phyloP scores from a whole-genome alignment of 176 grass and related monocot genomes.

The Chloris gayana region DNA sequence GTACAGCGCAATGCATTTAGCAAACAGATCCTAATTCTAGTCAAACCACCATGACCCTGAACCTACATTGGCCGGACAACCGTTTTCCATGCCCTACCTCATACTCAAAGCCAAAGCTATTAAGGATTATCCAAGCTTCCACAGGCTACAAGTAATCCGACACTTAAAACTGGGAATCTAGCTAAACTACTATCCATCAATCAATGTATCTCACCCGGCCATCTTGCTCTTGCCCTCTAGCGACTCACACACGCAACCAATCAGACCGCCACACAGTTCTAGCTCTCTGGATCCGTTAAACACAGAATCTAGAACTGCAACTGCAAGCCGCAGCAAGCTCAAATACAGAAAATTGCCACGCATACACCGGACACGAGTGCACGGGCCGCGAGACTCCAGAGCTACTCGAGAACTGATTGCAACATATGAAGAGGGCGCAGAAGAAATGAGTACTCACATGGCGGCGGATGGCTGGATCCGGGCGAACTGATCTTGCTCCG shows the following conservation, averaged over 20 bases:
- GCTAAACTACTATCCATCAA: background rate
- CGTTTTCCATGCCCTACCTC: background rate
- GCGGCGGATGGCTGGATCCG: background rate
- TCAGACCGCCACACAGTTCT: too few species aligned
- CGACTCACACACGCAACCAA: background rate
- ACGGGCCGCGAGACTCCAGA: background rate
- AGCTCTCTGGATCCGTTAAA: background rate
- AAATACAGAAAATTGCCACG: background rate
- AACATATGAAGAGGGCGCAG: background rate
- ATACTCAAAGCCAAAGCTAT: too few species aligned
- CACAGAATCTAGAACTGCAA: background rate
- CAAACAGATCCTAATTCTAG: background rate
- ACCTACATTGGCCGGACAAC: background rate
- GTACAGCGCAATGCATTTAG: too few species aligned
- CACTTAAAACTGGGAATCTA: background rate
- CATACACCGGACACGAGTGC: too few species aligned
- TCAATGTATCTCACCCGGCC: background rate
- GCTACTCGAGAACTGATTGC: background rate
- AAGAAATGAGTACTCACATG: background rate
- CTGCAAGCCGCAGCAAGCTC: background rate
- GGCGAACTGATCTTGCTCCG: background rate
- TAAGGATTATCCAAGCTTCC: too few species aligned
- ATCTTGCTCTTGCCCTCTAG: background rate
- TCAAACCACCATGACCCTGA: background rate
- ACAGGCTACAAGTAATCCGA: too few species aligned